Evolutionary conservation across 179 eudicot genomes (phyloP).

Genomic region (Beta lomatogona): DNA sequence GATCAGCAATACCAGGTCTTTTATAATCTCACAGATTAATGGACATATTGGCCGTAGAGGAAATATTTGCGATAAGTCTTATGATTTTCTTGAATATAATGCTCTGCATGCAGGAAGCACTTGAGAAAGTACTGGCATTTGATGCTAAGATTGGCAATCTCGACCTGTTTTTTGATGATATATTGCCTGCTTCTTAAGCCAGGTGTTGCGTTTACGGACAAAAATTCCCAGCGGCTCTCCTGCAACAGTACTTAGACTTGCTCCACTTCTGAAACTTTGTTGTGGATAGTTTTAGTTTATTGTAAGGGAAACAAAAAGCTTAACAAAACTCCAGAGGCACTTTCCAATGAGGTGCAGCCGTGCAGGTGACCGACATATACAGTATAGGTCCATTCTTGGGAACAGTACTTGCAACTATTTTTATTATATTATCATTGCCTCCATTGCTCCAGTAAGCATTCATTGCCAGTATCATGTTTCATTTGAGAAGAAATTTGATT

Average conservation of each 20-base stretch:
- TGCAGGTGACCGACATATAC: too few relatives aligned
- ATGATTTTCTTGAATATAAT: neutral
- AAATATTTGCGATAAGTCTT: neutral
- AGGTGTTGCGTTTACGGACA: neutral
- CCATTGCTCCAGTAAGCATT: too few relatives aligned
- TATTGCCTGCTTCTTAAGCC: conserved; percentile 32
- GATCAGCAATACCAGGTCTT: conserved; percentile 82
- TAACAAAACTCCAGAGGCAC: too few relatives aligned
- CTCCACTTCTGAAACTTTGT: neutral
- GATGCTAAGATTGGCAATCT: conserved; percentile 55
- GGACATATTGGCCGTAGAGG: neutral
- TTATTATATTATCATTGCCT: too few relatives aligned
- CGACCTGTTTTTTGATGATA: conserved; percentile 44
- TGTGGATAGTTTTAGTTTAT: too few relatives aligned
- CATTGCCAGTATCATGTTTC: too few relatives aligned
- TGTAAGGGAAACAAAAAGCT: neutral
- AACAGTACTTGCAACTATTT: too few relatives aligned
- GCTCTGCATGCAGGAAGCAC: conserved; percentile 53
- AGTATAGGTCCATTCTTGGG: too few relatives aligned
- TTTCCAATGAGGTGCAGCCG: too few relatives aligned
- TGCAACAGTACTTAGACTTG: neutral
- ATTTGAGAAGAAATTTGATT: too few relatives aligned
- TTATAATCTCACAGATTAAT: neutral
- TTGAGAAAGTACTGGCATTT: conserved; percentile 61
- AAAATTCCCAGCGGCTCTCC: neutral